These are phyloP conservation scores for Ceratocystis ficicola DNA, from an alignment of 2,329 filamentous ascomycete genomes.

Conservation along the genomic window DNA sequence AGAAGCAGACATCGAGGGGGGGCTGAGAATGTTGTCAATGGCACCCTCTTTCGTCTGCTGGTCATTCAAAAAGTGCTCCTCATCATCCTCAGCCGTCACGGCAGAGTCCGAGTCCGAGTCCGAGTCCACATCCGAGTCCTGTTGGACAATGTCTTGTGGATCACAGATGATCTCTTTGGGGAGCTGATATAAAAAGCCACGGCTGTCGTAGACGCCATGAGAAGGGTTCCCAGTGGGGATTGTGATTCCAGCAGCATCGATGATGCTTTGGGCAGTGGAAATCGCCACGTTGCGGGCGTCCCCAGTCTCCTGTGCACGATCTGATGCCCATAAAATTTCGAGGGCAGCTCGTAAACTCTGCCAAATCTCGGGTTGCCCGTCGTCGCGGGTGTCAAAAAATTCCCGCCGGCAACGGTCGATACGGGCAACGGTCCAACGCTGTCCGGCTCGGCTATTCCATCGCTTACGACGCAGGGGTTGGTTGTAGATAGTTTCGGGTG, in stretches of 20 bases:
- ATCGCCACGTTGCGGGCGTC: conserved; percentile 34
- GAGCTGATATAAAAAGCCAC: conserved; percentile 57
- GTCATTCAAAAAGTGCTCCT: conserved; percentile 16
- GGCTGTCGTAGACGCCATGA: conserved; percentile 58
- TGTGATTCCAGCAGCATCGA: conserved; percentile 66
- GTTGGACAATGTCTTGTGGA: conserved; percentile 43
- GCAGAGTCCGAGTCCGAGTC: conserved; percentile 23
- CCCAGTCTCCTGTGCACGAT: conserved; percentile 30
- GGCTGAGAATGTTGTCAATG: background rate
- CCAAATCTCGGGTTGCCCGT: conserved; percentile 69
- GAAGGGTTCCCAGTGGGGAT: conserved; percentile 60
- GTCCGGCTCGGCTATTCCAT: conserved; percentile 38
- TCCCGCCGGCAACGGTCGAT: conserved; percentile 61
- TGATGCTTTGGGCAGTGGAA: conserved; percentile 63
- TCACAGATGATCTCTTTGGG: conserved; percentile 58
- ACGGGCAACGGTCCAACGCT: conserved; percentile 56
- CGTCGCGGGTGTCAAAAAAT: conserved; percentile 85
- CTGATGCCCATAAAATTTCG: conserved; percentile 52
- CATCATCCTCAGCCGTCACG: conserved; percentile 28
- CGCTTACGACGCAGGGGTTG: conserved; percentile 52
- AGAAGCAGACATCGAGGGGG: background rate
- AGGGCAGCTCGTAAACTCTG: conserved; percentile 56
- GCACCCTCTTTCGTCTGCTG: background rate
- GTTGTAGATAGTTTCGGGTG: conserved; percentile 38
- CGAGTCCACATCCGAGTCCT: conserved; percentile 29